Evolutionary conservation across 1,139 yeast species (phyloP).

Genomic region (Pichia sp.): DNA sequence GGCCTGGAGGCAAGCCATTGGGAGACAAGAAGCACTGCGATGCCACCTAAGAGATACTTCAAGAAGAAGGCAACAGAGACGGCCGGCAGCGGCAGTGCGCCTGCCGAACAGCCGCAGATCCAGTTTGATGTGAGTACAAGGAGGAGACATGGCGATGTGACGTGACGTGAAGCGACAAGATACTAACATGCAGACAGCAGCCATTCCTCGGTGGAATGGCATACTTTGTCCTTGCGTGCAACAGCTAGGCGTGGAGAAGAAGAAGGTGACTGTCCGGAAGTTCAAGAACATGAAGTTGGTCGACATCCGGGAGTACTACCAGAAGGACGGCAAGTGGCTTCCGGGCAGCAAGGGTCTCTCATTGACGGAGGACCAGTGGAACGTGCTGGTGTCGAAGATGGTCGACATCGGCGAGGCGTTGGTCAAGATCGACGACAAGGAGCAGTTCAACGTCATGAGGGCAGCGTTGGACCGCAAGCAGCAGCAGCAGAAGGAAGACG

Average conservation of each 20-base stretch:
- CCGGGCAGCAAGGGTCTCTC: constrained; percentile 90
- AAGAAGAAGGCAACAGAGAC: constrained; percentile 8
- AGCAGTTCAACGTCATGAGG: constrained; percentile 13
- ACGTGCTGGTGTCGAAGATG: constrained; percentile 45
- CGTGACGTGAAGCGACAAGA: neutral
- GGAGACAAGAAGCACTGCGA: neutral
- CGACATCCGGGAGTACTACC: constrained; percentile 78
- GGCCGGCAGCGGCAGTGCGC: neutral
- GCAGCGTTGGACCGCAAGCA: constrained; percentile 4
- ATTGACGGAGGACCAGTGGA: constrained; percentile 67
- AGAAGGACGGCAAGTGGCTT: constrained; percentile 53
- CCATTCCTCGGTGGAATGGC: neutral
- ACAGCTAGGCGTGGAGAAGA: constrained; percentile 56
- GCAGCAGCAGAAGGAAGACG: constrained; percentile 30
- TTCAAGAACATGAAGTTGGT: constrained; percentile 62
- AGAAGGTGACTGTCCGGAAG: constrained; percentile 65
- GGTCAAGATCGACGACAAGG: constrained; percentile 39
- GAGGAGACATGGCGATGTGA: neutral
- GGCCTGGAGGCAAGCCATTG: constrained; percentile 7
- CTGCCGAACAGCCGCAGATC: constrained; percentile 13
- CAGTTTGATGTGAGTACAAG: constrained; percentile 17
- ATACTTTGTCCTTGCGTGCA: neutral
- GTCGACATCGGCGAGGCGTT: constrained; percentile 60
- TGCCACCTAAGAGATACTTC: constrained; percentile 16
- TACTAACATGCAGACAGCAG: constrained; percentile 2